Evolutionary conservation across 2,329 filamentous ascomycete genomes (phyloP).

Genomic region (Ophiosphaerella narmari): DNA sequence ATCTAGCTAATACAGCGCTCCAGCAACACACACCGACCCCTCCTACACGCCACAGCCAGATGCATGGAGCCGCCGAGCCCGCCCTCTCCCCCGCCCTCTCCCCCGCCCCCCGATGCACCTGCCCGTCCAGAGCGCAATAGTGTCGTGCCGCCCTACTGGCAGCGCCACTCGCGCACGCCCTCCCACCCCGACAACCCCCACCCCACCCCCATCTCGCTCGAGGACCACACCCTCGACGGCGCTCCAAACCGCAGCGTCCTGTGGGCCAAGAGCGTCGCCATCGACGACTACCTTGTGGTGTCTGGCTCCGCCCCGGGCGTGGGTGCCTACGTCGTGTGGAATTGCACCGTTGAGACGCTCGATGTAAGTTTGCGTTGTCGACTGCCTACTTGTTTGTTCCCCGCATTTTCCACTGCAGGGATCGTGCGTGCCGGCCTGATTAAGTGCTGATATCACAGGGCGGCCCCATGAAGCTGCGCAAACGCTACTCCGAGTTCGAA

Average conservation of each 20-base stretch:
- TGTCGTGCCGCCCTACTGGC: conserved; percentile 55
- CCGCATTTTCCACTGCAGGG: conserved; percentile 16
- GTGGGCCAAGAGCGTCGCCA: conserved; percentile 66
- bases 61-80: too few relatives aligned
- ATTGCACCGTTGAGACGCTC: conserved; percentile 83
- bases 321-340: conserved; percentile 96
- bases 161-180: conserved; percentile 45
- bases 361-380: conserved; percentile 61
- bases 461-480: conserved; percentile 62
- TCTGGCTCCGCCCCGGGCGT: conserved; percentile 61
- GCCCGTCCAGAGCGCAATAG: conserved; percentile 35
- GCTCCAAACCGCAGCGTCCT: conserved; percentile 60
- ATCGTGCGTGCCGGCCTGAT: background rate
- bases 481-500: conserved; percentile 91
- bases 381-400: conserved; percentile 5
- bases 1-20: background rate
- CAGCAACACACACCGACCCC: too few relatives aligned
- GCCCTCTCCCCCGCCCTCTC: too few relatives aligned
- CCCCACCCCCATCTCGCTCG: conserved; percentile 60
- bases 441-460: conserved; percentile 46
- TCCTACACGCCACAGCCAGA: too few relatives aligned
- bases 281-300: conserved; percentile 67
- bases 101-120: conserved; percentile 11
- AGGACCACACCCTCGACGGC: conserved; percentile 66
- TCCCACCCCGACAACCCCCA: conserved; percentile 38